phyloP scores from a whole-genome alignment of 495 filamentous ascomycete genomes.

The Cercophora sp. region DNA sequence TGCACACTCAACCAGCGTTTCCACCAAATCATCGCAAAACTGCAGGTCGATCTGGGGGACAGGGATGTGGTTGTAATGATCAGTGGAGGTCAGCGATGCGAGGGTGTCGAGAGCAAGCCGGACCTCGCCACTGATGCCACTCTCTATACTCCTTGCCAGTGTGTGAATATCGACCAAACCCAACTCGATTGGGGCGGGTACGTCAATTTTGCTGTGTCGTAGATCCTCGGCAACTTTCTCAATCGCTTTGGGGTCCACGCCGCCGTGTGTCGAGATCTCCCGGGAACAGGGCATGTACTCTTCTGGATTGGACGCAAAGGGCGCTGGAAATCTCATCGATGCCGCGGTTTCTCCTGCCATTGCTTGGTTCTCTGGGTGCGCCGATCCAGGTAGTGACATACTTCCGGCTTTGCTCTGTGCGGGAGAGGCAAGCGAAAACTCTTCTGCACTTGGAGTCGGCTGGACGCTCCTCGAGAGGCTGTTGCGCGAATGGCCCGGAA shows the following conservation, averaged over 20 bases:
- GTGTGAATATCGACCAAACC: constrained; percentile 87
- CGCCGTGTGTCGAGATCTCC: constrained; percentile 58
- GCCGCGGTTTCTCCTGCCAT: constrained; percentile 20
- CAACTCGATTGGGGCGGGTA: constrained; percentile 72
- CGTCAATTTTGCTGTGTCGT: constrained; percentile 59
- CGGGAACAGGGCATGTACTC: constrained; percentile 62
- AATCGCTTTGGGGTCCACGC: constrained; percentile 58
- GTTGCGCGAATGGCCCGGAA: constrained; percentile 33
- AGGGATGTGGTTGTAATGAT: constrained; percentile 42
- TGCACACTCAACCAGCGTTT: constrained; percentile 83
- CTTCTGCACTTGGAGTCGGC: constrained; percentile 32
- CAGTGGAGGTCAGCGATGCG: constrained; percentile 46
- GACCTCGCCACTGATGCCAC: constrained; percentile 82
- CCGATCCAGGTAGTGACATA: constrained; percentile 30
- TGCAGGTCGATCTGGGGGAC: constrained; percentile 48
- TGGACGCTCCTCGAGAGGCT: constrained; percentile 42
- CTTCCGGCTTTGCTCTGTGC: constrained; percentile 35
- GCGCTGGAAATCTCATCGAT: constrained; percentile 29
- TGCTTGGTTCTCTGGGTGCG: constrained; percentile 28
- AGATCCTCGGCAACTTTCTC: constrained; percentile 61
- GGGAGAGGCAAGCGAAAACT: constrained; percentile 42
- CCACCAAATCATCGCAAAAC: constrained; percentile 82
- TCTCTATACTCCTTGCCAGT: constrained; percentile 88
- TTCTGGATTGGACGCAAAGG: constrained; percentile 35
- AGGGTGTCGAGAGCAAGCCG: constrained; percentile 84